phyloP scores from a whole-genome alignment of 768 basidiomycete genomes.

The Tylopilus balloui region DNA sequence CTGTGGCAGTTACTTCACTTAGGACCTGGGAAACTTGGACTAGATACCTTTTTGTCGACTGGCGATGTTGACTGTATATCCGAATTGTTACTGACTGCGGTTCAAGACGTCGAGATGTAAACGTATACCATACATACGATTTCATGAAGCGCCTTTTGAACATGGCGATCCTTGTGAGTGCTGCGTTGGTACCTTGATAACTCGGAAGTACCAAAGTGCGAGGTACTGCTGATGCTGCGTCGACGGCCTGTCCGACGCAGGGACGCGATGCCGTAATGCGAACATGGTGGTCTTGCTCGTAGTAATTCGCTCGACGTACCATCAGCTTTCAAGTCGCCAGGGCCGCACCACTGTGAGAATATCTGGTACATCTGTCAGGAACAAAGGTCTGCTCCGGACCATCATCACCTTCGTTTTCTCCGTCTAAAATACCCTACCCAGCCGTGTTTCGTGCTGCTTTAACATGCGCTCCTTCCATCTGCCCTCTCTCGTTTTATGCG shows the following conservation, averaged over 20 bases:
- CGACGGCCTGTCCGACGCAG: no score
- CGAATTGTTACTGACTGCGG: background rate
- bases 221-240: no score
- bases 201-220: no score
- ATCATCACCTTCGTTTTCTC: background rate
- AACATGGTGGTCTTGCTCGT: no score
- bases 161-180: no score
- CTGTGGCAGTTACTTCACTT: background rate
- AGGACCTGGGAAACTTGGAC: background rate
- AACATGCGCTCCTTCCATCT: slow-evolving; percentile 28
- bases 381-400: background rate
- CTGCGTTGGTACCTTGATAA: no score
- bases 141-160: background rate
- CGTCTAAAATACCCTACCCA: background rate
- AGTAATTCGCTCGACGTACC: no score
- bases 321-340: no score
- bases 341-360: background rate
- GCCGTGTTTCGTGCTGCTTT: slow-evolving; percentile 6
- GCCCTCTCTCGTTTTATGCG: slow-evolving; percentile 21
- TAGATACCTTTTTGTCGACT: slow-evolving; percentile 19
- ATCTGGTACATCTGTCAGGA: background rate
- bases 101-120: background rate
- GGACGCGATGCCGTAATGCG: no score
- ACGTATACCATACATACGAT: background rate
- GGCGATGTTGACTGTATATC: background rate